Evolutionary conservation across 2,329 filamentous ascomycete species (phyloP).

Genomic region (Pseudogymnoascus verrucosus): DNA sequence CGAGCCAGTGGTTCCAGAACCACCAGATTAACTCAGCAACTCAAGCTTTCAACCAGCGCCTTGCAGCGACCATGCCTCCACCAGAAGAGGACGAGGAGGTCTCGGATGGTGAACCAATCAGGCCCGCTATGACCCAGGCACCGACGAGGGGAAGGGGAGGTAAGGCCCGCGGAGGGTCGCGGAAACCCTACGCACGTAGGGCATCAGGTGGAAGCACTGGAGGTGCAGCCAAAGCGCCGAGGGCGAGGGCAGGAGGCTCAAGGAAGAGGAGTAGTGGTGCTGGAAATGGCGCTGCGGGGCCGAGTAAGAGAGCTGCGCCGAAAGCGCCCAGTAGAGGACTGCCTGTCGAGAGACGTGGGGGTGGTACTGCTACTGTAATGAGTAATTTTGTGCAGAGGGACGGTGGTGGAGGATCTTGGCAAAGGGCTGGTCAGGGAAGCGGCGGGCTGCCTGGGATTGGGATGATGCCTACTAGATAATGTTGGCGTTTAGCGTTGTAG

Average conservation of each 20-base stretch:
- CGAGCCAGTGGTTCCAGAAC: constrained; percentile 1
- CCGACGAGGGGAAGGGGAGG: background rate
- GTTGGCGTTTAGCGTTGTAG: background rate
- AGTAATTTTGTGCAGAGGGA: constrained; percentile 4
- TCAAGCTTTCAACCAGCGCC: constrained; percentile 1
- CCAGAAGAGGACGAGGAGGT: background rate
- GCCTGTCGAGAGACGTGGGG: background rate
- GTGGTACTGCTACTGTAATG: background rate
- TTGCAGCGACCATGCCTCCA: background rate
- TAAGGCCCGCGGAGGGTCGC: background rate
- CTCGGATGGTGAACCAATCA: background rate
- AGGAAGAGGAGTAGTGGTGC: background rate
- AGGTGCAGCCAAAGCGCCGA: background rate
- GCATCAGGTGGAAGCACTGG: background rate
- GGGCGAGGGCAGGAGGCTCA: background rate
- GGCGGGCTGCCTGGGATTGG: constrained; percentile 2
- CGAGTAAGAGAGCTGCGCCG: background rate
- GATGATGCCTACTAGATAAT: constrained; percentile 10
- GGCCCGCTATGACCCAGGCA: background rate
- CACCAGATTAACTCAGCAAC: background rate
- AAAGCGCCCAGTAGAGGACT: background rate
- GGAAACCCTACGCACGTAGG: background rate
- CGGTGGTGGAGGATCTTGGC: background rate
- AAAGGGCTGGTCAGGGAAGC: background rate
- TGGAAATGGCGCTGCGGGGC: background rate